Base-by-base conservation (phyloP, 805 yeast species). In the Candida ficus region DNA sequence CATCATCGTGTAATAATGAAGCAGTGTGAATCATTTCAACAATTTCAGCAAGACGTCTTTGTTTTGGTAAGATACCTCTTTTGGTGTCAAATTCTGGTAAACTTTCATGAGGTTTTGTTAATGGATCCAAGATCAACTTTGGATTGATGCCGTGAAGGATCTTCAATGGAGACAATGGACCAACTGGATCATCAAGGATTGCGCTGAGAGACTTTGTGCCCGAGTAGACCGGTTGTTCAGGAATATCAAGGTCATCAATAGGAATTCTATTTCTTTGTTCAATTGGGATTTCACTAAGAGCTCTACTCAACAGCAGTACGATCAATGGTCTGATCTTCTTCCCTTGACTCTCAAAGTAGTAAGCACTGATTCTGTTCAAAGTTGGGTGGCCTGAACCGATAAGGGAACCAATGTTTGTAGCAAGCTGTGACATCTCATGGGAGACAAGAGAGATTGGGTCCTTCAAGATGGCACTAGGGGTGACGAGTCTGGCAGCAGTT, bases 1-100 rank as follows among this genome's bases (percentile, higher is more conserved):
- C 99, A 61, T 93, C 99, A 64, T 93, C 99, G 61, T 93, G 99
- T 40, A 93, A 72, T 48, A 93, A 67, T 11, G 95, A 84, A 4
- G 99, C 98, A 1, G 98, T 93, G 62, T 93, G 99, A 49, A 93
- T 93, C 95, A 93, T 86, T 64, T 93, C 99, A 9, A 91, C 96
- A 54, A 93, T 91, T 65, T 93, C 99, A 1, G 99, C 98, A 41
- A 93, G 71, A 43, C 99, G 74, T 49, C 98, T 73, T 65, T 93
- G 99, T 52, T 93, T 89, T 34, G 99, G 98, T 43, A 91, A 68
- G 37, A 93, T 87, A 2, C 96, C 96, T 42, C 76, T 67, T 13
- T 70, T 63, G 45, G 75, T 76, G 37, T 75, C 74, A 42, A 64
- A 66, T 35, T 76, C 70, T 1, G 91, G 88, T 39, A 83, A 67